phyloP scores from a whole-genome alignment of 192 early-diverging fungal species.

The Umbelopsis vinacea region DNA sequence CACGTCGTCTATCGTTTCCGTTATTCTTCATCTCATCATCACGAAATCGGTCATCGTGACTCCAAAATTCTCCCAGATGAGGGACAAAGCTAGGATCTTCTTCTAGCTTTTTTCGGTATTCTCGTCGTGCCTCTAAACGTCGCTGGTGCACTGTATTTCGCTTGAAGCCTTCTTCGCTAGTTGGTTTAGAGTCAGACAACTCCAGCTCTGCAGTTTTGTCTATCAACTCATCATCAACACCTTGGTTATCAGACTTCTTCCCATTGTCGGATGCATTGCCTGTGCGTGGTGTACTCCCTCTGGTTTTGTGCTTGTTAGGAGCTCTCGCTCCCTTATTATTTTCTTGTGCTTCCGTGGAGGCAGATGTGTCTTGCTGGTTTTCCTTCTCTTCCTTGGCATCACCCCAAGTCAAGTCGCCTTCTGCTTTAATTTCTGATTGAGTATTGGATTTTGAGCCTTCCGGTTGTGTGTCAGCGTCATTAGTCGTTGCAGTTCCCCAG shows the following conservation, averaged over 20 bases:
- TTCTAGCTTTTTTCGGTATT: constrained; percentile 57
- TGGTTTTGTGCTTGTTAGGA: background rate
- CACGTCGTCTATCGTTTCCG: constrained; percentile 19
- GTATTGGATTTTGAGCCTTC: background rate
- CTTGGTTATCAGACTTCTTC: background rate
- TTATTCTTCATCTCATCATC: constrained; percentile 56
- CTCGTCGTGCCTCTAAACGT: constrained; percentile 46
- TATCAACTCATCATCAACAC: background rate
- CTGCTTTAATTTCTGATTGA: background rate
- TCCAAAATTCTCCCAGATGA: constrained; percentile 61
- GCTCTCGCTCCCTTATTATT: background rate
- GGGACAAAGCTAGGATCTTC: constrained; percentile 63
- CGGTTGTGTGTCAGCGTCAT: background rate
- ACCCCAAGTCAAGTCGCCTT: background rate
- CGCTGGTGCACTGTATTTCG: constrained; percentile 5
- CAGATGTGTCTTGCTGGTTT: background rate
- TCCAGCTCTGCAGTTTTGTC: background rate
- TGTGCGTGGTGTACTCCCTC: background rate
- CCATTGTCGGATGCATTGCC: background rate
- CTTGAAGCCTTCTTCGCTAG: background rate
- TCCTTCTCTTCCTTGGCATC: background rate
- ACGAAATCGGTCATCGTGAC: constrained; percentile 61
- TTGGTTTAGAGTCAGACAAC: background rate
- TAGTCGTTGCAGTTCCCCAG: background rate
- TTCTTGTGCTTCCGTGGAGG: background rate